Conservation (phyloP, 2,329 filamentous ascomycete species). For the Trichoderma oligosporum region DNA sequence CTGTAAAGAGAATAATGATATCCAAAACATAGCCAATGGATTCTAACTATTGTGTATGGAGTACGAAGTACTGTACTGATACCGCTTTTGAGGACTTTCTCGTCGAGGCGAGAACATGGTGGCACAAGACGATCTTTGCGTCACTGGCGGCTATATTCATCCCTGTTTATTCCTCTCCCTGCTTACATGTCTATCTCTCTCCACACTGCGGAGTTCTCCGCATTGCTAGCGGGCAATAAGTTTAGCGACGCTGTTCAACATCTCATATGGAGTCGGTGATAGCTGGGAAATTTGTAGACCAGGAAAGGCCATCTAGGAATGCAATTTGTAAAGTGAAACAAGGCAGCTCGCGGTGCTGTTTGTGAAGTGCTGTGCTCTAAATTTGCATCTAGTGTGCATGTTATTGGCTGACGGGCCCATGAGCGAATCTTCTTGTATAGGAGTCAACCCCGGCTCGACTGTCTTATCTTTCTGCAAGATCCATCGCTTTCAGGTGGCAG, state of each 20-base stretch:
- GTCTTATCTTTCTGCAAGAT: slow-evolving; percentile 7
- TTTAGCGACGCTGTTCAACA: neutral
- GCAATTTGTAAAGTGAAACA: too few relatives aligned
- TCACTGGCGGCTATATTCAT: too few relatives aligned
- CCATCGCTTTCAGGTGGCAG: neutral
- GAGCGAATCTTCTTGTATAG: neutral
- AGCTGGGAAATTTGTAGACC: neutral
- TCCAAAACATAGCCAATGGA: neutral
- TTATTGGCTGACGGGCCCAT: neutral
- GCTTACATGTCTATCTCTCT: neutral
- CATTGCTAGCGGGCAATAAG: neutral
- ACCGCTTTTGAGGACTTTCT: neutral
- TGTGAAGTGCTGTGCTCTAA: neutral
- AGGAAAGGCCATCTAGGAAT: neutral
- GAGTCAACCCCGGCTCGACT: neutral
- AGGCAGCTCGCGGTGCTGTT: neutral
- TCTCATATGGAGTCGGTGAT: neutral
- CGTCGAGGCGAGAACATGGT: neutral
- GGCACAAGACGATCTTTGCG: slow-evolving; percentile 7
- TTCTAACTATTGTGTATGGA: neutral
- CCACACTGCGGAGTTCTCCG: neutral
- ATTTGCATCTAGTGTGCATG: neutral
- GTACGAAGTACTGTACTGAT: too few relatives aligned
- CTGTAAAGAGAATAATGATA: neutral
- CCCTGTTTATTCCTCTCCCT: neutral